Evolutionary conservation across 176 grass and related monocot species (phyloP).

Genomic region (Cenchrus purpureus): DNA sequence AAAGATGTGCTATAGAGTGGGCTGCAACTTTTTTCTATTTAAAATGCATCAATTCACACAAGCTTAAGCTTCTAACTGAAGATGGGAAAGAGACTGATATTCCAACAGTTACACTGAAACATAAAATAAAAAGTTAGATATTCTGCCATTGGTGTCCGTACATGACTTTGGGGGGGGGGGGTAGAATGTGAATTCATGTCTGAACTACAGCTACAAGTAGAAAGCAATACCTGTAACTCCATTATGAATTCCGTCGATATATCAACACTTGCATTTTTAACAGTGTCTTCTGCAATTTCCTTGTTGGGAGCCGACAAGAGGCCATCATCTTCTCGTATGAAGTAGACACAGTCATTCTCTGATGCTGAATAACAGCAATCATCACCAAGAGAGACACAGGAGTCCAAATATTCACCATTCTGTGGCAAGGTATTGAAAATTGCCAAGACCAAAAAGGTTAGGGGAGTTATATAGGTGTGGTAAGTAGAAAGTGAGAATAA

Average conservation of each 20-base stretch:
- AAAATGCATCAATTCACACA: too few relatives aligned
- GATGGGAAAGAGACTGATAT: too few relatives aligned
- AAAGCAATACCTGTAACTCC: constrained; percentile 77
- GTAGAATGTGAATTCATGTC: constrained; percentile 19
- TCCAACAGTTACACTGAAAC: too few relatives aligned
- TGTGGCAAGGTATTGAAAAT: constrained; percentile 47
- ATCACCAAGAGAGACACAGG: constrained; percentile 80
- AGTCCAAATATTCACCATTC: constrained; percentile 96
- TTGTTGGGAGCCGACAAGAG: constrained; percentile 23
- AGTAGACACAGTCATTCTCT: constrained; percentile 71
- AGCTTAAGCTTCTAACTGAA: too few relatives aligned
- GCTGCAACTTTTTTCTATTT: too few relatives aligned
- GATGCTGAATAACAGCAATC: constrained; percentile 92
- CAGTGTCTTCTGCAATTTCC: constrained; percentile 46
- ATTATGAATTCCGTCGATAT: constrained; percentile 70
- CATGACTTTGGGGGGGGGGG: not conserved
- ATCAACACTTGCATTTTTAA: constrained; percentile 41
- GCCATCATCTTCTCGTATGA: constrained; percentile 58
- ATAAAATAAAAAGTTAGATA: too few relatives aligned
- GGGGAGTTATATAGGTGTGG: not conserved
- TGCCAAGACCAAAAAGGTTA: constrained; percentile 29
- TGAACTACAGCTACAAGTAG: constrained; percentile 10
- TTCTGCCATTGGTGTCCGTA: not conserved
- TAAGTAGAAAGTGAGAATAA: constrained; percentile 28
- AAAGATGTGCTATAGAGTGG: too few relatives aligned